Percentiles rank a stretch among this genome's conserved stretches.
phyloP scores from a whole-genome alignment of 148 eudicot species.

The Silene conica region DNA sequence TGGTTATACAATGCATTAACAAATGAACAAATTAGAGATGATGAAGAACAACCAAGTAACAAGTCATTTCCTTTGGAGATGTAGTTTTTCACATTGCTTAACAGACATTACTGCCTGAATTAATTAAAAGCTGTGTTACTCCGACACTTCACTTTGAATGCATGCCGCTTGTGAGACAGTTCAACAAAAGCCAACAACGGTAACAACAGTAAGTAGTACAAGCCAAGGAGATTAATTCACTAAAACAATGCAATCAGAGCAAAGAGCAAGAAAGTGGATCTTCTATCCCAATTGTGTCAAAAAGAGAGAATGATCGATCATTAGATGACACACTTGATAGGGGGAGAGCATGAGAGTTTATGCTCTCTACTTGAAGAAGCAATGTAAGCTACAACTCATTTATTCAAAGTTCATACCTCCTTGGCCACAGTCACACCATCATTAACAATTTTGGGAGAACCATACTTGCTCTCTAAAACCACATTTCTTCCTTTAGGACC shows the following conservation, averaged over 20 bases:
- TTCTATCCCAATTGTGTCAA: too few species aligned
- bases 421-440: slow-evolving; percentile 65
- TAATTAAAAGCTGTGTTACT: not conserved
- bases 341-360: not conserved
- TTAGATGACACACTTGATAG: too few species aligned
- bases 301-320: too few species aligned
- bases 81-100: not conserved
- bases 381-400: not conserved
- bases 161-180: too few species aligned
- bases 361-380: not conserved
- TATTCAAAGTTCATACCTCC: slow-evolving; percentile 32
- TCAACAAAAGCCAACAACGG: too few species aligned
- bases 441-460: slow-evolving; percentile 50
- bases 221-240: too few species aligned
- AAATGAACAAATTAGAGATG: slow-evolving; percentile 16
- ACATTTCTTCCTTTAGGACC: slow-evolving; percentile 70
- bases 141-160: too few species aligned
- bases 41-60: not conserved
- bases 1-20: slow-evolving; percentile 64
- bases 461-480: slow-evolving; percentile 59
- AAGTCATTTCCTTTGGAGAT: not conserved
- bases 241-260: too few species aligned
- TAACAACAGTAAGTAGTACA: too few species aligned
- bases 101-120: not conserved
- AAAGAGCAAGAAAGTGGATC: too few species aligned